Conservation (phyloP, 371 early-diverging fungal species). For the Mortierella sp. region DNA sequence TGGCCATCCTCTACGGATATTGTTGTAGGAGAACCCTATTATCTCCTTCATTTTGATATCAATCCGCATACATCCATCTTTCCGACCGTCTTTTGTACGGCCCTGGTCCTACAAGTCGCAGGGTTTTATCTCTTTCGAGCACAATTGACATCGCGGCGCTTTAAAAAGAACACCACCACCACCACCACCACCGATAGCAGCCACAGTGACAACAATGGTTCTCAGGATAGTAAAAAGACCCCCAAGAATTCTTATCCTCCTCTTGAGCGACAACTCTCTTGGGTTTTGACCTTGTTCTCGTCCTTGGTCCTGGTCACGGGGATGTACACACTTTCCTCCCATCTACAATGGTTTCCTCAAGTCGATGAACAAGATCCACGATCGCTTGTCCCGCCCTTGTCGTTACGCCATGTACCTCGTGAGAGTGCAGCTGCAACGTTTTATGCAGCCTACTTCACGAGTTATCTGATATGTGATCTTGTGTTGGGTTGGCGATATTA, state of each 20-base stretch:
- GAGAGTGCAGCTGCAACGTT: slow-evolving; percentile 29
- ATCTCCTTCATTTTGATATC: slow-evolving; percentile 26
- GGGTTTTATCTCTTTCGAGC: slow-evolving; percentile 33
- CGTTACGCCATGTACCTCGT: slow-evolving; percentile 28
- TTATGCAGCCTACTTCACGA: slow-evolving; percentile 46
- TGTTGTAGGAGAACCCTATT: neutral
- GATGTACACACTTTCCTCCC: slow-evolving; percentile 27
- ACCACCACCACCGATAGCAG: too few relatives aligned
- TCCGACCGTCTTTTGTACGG: slow-evolving; percentile 9
- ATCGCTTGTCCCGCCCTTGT: slow-evolving; percentile 7
- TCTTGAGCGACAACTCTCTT: slow-evolving; percentile 26
- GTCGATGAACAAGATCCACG: neutral
- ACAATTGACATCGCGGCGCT: neutral
- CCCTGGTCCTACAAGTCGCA: slow-evolving; percentile 13
- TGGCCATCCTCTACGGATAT: too few relatives aligned
- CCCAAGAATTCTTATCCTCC: neutral
- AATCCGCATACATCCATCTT: slow-evolving; percentile 46
- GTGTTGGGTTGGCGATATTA: slow-evolving; percentile 57
- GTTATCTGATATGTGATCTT: slow-evolving; percentile 60
- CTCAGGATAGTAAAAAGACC: neutral
- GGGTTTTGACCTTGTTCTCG: slow-evolving; percentile 41
- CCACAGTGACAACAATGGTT: too few relatives aligned
- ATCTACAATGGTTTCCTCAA: slow-evolving; percentile 20
- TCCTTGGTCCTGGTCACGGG: slow-evolving; percentile 41
- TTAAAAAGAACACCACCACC: too few relatives aligned